These are phyloP conservation scores for Botrytis paeoniae DNA, from an alignment of 2,329 filamentous ascomycete species.

Conservation along the genomic window DNA sequence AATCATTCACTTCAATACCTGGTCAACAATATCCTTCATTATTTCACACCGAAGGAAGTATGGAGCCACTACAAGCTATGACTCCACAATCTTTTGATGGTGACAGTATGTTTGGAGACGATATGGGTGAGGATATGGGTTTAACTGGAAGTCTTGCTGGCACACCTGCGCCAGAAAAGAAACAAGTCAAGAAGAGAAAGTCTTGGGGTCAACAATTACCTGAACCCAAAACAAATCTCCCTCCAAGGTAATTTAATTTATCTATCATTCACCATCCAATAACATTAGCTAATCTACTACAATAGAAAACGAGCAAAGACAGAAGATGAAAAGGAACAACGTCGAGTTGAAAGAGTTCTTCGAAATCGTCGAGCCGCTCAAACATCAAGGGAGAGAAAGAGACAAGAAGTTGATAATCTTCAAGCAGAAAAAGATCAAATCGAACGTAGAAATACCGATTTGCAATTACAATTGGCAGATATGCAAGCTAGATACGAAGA, in stretches of 20 bases:
- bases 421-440: slow-evolving; percentile 61
- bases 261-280: slow-evolving; percentile 11
- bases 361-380: slow-evolving; percentile 94
- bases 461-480: slow-evolving; percentile 56
- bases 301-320: slow-evolving; percentile 93
- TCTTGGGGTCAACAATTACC: slow-evolving; percentile 98
- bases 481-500: slow-evolving; percentile 33
- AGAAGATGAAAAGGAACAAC: slow-evolving; percentile 97
- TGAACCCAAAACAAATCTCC: slow-evolving; percentile 93
- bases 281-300: slow-evolving; percentile 25
- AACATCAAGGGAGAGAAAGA: slow-evolving; percentile 73
- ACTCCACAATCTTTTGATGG: slow-evolving; percentile 38
- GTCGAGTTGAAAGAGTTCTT: slow-evolving; percentile 93
- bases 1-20: slow-evolving; percentile 39
- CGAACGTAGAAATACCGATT: slow-evolving; percentile 69
- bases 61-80: slow-evolving; percentile 34
- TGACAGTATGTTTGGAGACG: slow-evolving; percentile 36
- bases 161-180: slow-evolving; percentile 55
- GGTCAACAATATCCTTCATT: slow-evolving; percentile 36
- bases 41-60: slow-evolving; percentile 31
- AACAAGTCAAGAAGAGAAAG: slow-evolving; percentile 87
- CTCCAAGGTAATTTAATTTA: slow-evolving; percentile 64
- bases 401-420: slow-evolving; percentile 77
- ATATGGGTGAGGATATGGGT: slow-evolving; percentile 12
- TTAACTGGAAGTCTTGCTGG: slow-evolving; percentile 28